Conservation (phyloP, 441 rosid genomes). For the Euphorbia schlechtendalii region DNA sequence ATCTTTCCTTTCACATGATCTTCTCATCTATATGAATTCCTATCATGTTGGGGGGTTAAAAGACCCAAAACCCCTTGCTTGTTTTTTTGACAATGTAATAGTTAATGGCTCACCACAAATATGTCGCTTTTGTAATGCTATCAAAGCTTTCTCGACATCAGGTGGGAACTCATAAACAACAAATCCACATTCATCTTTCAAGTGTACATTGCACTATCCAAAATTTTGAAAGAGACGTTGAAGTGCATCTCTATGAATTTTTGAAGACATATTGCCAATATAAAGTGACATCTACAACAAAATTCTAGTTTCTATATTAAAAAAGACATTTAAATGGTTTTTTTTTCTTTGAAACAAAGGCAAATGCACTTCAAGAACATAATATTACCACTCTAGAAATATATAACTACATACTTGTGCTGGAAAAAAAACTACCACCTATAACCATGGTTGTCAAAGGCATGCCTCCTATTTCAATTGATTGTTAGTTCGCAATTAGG, state of each 20-base stretch:
- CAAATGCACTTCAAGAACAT: background rate
- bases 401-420: background rate
- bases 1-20: conserved; percentile 16
- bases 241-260: conserved; percentile 30
- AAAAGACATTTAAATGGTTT: background rate
- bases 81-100: conserved; percentile 47
- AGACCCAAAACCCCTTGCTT: conserved; percentile 23
- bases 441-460: too few relatives aligned
- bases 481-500: too few relatives aligned
- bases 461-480: too few relatives aligned
- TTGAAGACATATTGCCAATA: conserved; percentile 37
- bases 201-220: conserved; percentile 35
- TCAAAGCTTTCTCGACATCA: conserved; percentile 44
- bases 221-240: conserved; percentile 38
- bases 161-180: conserved; percentile 39
- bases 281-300: conserved; percentile 43
- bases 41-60: conserved; percentile 17
- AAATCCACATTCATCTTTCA: conserved; percentile 51
- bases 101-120: conserved; percentile 42
- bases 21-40: conserved; percentile 19
- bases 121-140: conserved; percentile 28
- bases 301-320: background rate
- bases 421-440: background rate
- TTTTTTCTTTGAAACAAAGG: background rate
- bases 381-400: background rate